Base-by-base conservation (phyloP, 768 basidiomycete species). In the Mycena haematopus region DNA sequence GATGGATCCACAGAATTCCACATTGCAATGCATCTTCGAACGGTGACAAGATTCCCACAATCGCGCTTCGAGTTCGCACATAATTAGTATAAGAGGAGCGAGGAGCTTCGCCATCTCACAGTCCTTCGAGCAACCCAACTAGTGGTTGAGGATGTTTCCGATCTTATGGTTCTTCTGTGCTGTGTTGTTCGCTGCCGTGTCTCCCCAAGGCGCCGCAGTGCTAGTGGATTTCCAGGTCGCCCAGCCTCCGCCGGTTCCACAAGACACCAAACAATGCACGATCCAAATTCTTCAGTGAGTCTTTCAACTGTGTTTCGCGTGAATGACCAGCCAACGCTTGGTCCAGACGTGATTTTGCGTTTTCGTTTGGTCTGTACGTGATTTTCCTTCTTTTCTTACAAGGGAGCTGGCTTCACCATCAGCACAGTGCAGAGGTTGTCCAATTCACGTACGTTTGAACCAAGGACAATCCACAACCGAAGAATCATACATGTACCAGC, bases 181-280 rank as follows among this genome's bases (percentile, higher is more conserved):
- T 36, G 52, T 65, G 61, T 31, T 70, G 52, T 57, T 47, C 52
- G 65, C 61, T 49, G 66, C 60, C 51, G 54, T 44, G 54, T 59
- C 78, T 78, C 68, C 76, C 66, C 72, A 84, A 46, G 38, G 25
- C 36, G 44, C 42, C 76, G 68, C 79, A 76, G 78, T 86, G 76
- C 73, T 92, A 4, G 77, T 78, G 62, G 78, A 77, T 71, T 92
- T 92, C 70, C 90, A 91, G 71, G 89, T 92, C 56, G 79, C 86
- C 11, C 86, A 92, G 65, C 90, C 91, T 5, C 88, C 88, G 14
- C 82, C 86, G 3, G 77, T 92, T n/a, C 89, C 91, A 13, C 72
- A 74, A 49, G 75, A 83, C 68, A 81, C 79, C 17, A 82, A 85
- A 66, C 79, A 85, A 68, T 92, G 91, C 69, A 90, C 88, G 1